A percentile compares a stretch with the other conserved stretches of the same genome.
Conservation (phyloP, 176 grass and related monocot species). For the Sorghum bicolor region DNA sequence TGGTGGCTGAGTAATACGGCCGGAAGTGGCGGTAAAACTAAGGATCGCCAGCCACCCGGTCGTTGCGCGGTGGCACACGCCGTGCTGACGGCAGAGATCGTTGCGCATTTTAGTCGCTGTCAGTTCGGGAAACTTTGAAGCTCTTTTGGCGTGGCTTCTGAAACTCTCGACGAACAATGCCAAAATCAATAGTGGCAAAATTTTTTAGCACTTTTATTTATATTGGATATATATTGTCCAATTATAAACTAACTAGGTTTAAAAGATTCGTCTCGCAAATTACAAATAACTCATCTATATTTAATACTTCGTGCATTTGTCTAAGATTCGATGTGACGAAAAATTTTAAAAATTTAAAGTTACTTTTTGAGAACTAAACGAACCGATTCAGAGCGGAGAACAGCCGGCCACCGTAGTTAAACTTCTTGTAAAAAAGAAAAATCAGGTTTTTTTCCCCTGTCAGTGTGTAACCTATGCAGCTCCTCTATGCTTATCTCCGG, state of each 20-base stretch:
- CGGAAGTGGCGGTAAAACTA: conserved; percentile 24
- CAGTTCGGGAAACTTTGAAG: background rate
- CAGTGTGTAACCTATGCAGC: no score
- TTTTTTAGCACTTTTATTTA: no score
- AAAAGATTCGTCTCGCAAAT: no score
- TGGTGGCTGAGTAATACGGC: background rate
- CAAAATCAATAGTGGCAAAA: background rate
- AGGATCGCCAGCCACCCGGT: conserved; percentile 5
- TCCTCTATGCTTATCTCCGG: background rate
- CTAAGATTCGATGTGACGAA: background rate
- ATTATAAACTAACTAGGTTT: no score
- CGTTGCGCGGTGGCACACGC: background rate
- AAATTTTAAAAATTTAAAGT: no score
- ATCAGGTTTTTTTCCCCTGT: no score
- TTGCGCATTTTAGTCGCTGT: background rate
- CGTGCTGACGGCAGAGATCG: background rate
- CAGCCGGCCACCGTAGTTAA: no score
- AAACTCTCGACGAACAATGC: background rate
- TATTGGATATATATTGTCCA: no score
- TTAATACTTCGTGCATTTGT: no score
- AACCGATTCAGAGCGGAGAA: background rate
- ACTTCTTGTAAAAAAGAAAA: no score
- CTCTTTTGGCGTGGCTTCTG: background rate
- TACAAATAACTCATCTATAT: no score
- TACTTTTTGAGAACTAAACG: no score